These are phyloP conservation scores for Centella asiatica DNA, from an alignment of 129 eudicot species.

Conservation along the genomic window DNA sequence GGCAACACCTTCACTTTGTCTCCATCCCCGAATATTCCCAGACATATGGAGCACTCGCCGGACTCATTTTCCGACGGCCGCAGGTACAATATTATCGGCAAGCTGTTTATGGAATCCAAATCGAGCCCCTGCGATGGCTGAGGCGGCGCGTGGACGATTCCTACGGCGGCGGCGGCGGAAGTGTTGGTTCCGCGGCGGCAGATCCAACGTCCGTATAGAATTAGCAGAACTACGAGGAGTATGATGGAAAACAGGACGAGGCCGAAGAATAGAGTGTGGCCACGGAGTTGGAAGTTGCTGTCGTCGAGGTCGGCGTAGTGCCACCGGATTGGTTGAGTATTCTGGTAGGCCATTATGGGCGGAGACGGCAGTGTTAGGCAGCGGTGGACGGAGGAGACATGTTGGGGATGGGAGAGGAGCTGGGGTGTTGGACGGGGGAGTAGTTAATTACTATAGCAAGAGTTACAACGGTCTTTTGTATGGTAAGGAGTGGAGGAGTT, in stretches of 20 bases:
- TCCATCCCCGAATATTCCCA: constrained; percentile 63
- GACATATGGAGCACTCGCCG: constrained; percentile 76
- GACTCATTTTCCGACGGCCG: constrained; percentile 5
- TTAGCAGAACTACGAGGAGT: constrained; percentile 32
- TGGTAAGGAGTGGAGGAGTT: no score
- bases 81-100: constrained; percentile 44
- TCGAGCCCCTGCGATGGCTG: constrained; percentile 30
- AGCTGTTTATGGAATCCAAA: constrained; percentile 25
- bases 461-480: no score
- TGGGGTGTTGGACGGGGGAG: no score
- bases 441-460: no score
- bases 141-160: constrained; percentile 23
- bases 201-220: constrained; percentile 72
- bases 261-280: constrained; percentile 67
- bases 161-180: constrained; percentile 18
- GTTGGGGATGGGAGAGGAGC: no score
- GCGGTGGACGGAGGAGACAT: no score
- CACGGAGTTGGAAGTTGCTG: constrained; percentile 65
- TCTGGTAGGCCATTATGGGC: no score
- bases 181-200: constrained; percentile 35
- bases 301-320: constrained; percentile 74
- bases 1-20: constrained; percentile 82
- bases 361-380: no score
- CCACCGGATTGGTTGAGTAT: no score
- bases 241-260: constrained; percentile 52